phyloP scores from a whole-genome alignment of 1,284 basidiomycete species.

The Paramarasmius palmivorus region DNA sequence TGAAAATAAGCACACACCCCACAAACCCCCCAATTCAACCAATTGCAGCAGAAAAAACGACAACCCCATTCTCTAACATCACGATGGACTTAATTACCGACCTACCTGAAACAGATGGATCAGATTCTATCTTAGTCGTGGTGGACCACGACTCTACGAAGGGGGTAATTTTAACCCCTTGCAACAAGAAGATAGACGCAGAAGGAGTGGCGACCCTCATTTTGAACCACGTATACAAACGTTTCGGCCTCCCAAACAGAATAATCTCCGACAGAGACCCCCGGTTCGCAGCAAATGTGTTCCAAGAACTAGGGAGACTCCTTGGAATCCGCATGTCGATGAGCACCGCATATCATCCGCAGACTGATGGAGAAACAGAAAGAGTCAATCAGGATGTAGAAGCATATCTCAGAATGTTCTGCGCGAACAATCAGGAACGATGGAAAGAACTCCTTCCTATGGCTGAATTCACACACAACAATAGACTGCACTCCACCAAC shows the following conservation, averaged over 20 bases:
- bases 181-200: neutral
- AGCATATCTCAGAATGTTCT: neutral
- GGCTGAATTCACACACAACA: too few relatives aligned
- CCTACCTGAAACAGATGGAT: neutral
- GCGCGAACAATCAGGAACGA: neutral
- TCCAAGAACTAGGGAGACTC: neutral
- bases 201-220: neutral
- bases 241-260: neutral
- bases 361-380: too few relatives aligned
- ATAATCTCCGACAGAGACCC: neutral
- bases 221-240: neutral
- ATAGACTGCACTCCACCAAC: too few relatives aligned
- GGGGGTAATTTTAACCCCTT: neutral
- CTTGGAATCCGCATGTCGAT: neutral
- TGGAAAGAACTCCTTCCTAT: too few relatives aligned
- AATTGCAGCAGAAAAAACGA: neutral
- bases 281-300: neutral
- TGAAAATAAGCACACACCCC: neutral
- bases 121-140: neutral
- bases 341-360: conserved; percentile 3
- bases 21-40: neutral
- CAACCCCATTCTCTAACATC: neutral
- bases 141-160: neutral
- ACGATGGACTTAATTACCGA: neutral
- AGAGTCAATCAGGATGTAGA: neutral